Evolutionary conservation across 2,329 filamentous ascomycete genomes (phyloP).

Genomic region (Fusarium brevicatenulatum): DNA sequence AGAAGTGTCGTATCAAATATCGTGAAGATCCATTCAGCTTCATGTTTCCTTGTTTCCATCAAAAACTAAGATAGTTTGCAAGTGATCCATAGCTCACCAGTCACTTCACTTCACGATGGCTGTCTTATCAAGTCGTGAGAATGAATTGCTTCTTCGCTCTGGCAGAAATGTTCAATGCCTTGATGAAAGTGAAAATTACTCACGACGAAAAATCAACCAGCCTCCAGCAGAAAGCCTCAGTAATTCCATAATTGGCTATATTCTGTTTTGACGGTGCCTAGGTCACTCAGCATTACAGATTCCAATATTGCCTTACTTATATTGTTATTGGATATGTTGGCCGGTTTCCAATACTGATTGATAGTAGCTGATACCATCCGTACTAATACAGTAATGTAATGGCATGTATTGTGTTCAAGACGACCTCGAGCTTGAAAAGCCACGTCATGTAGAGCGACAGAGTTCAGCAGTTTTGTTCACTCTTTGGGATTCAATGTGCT

Average conservation of each 20-base stretch:
- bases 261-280: background rate
- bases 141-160: background rate
- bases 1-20: background rate
- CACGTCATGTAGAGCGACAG: background rate
- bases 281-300: background rate
- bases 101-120: background rate
- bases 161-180: background rate
- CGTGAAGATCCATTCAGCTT: background rate
- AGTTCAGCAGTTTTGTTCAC: background rate
- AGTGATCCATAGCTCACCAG: background rate
- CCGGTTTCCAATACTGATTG: background rate
- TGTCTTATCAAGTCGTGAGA: background rate
- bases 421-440: conserved; percentile 1
- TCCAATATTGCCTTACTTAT: background rate
- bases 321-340: background rate
- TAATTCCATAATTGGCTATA: background rate
- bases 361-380: background rate
- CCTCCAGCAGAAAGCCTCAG: background rate
- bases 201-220: background rate
- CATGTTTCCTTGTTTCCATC: background rate
- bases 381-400: background rate
- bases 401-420: conserved; percentile 10
- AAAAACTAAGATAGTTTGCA: background rate
- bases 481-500: background rate
- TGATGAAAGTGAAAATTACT: background rate